phyloP scores from a whole-genome alignment of 2,329 filamentous ascomycete species.

The Fragosphaeria purpurea region DNA sequence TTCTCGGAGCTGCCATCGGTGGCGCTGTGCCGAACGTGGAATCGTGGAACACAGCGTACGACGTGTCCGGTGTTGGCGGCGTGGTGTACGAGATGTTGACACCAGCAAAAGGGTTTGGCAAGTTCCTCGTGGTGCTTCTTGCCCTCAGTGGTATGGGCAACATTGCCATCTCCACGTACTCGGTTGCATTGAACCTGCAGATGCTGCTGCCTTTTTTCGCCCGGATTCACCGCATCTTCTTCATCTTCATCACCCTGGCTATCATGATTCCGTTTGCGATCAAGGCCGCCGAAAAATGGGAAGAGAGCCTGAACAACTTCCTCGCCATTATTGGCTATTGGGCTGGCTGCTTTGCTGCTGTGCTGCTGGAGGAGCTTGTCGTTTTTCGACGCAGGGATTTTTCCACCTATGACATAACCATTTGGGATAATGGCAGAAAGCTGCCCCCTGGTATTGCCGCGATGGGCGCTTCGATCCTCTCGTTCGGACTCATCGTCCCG shows the following conservation, averaged over 20 bases:
- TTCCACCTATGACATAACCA: constrained; percentile 33
- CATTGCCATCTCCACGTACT: constrained; percentile 28
- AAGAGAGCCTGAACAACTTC: constrained; percentile 47
- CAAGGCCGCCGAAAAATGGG: constrained; percentile 45
- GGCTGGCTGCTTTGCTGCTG: constrained; percentile 44
- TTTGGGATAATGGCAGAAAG: constrained; percentile 35
- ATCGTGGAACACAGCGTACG: constrained; percentile 31
- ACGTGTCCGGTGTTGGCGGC: constrained; percentile 31
- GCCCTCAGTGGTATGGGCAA: constrained; percentile 36
- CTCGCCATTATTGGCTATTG: constrained; percentile 49
- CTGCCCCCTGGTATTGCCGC: constrained; percentile 39
- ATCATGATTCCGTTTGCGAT: constrained; percentile 51
- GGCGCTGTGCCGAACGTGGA: constrained; percentile 35
- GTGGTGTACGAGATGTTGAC: constrained; percentile 36
- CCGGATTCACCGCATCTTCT: constrained; percentile 46
- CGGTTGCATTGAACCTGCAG: constrained; percentile 34
- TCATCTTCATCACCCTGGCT: constrained; percentile 45
- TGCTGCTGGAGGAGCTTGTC: constrained; percentile 38
- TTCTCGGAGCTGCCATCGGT: constrained; percentile 39
- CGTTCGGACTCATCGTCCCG: constrained; percentile 43
- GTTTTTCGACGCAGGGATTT: constrained; percentile 36
- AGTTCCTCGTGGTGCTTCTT: constrained; percentile 36
- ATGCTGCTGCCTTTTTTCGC: constrained; percentile 47
- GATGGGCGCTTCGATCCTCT: constrained; percentile 33
- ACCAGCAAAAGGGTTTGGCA: constrained; percentile 35